Conservation (phyloP, 495 filamentous ascomycete species). For the Xylaria longipes region DNA sequence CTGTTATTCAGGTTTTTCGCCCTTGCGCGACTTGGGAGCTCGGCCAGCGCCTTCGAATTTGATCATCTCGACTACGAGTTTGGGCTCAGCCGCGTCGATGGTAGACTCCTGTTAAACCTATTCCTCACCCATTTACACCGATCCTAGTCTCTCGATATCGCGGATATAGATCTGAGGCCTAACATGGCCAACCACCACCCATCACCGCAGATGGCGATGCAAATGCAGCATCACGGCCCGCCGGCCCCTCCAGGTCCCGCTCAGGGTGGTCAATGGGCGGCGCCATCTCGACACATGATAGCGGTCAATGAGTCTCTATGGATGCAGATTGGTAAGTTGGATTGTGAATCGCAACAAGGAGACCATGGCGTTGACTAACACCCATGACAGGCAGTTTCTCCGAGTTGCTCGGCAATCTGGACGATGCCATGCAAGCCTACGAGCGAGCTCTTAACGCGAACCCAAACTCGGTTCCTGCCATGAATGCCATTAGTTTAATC, state of each 20-base stretch:
- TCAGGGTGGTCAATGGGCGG: slow-evolving; percentile 40
- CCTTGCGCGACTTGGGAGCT: neutral
- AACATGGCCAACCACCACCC: slow-evolving; percentile 63
- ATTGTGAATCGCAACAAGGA: neutral
- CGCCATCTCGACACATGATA: slow-evolving; percentile 53
- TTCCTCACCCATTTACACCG: neutral
- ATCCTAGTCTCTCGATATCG: neutral
- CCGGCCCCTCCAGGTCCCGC: slow-evolving; percentile 51
- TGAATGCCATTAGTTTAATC: slow-evolving; percentile 93
- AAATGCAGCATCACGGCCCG: slow-evolving; percentile 62
- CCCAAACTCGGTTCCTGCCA: slow-evolving; percentile 85
- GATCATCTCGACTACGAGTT: neutral
- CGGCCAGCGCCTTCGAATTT: neutral
- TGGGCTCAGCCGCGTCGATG: neutral
- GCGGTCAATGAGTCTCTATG: slow-evolving; percentile 84
- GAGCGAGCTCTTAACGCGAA: slow-evolving; percentile 89
- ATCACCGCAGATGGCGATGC: slow-evolving; percentile 62
- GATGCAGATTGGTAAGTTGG: slow-evolving; percentile 85
- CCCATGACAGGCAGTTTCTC: slow-evolving; percentile 72
- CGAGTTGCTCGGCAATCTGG: slow-evolving; percentile 87
- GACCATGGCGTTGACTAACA: slow-evolving; percentile 34
- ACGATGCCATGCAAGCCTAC: slow-evolving; percentile 86
- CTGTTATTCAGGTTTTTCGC: neutral
- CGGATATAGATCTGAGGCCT: slow-evolving; percentile 6
- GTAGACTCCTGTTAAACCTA: neutral